A percentile compares a stretch with the other conserved stretches of the same genome.
These are phyloP conservation scores for Colletotrichum gigasporum DNA, from an alignment of 2,329 filamentous ascomycete genomes.

Conservation along the genomic window DNA sequence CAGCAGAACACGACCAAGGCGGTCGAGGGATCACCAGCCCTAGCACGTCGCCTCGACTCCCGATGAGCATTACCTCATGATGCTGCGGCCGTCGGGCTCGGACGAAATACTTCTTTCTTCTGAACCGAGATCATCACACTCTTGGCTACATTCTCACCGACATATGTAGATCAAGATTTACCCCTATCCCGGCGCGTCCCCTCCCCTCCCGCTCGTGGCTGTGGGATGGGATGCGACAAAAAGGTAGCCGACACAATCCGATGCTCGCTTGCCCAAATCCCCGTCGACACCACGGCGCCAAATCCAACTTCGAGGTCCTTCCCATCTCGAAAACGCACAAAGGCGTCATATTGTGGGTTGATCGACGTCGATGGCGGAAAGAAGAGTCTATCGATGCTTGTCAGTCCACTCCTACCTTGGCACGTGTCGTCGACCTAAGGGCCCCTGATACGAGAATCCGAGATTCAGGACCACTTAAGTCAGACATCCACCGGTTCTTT, in stretches of 20 bases:
- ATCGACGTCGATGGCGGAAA: not conserved
- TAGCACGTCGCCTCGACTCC: not conserved
- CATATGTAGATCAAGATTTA: not conserved
- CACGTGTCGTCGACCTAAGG: slow-evolving; percentile 1
- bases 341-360: not conserved
- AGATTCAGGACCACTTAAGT: slow-evolving; percentile 8
- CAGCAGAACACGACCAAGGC: not conserved
- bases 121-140: not conserved
- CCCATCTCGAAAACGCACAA: not conserved
- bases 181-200: not conserved
- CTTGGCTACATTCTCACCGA: slow-evolving; percentile 6
- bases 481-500: not conserved
- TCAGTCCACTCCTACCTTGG: slow-evolving; percentile 13
- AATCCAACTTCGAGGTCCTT: not conserved
- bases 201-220: not conserved
- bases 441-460: slow-evolving; percentile 12
- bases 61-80: not conserved
- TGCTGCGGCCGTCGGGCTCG: not conserved
- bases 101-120: slow-evolving; percentile 2
- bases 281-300: not conserved
- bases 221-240: not conserved
- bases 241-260: not conserved
- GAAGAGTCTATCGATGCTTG: not conserved
- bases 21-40: not conserved
- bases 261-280: not conserved